These are phyloP conservation scores for Cordyceps militaris DNA, from an alignment of 2,329 filamentous ascomycete genomes.

Conservation along the genomic window DNA sequence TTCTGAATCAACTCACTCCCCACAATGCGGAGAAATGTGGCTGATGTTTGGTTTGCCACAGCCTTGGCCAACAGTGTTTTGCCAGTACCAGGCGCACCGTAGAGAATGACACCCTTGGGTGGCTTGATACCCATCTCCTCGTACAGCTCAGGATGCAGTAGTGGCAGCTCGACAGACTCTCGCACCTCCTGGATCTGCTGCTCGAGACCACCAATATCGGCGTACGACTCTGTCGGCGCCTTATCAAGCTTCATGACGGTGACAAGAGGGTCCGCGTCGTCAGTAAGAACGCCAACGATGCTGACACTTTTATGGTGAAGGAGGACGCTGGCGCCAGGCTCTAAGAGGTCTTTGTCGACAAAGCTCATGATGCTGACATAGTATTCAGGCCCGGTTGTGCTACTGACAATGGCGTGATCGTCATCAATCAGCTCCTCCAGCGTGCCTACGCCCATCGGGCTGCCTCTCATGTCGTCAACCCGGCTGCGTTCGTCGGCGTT, in stretches of 20 bases:
- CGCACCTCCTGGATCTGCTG: slow-evolving; percentile 94
- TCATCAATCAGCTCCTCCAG: slow-evolving; percentile 98
- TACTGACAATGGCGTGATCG: slow-evolving; percentile 97
- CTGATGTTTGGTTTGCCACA: slow-evolving; percentile 97
- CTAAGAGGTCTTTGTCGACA: slow-evolving; percentile 95
- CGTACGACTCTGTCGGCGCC: slow-evolving; percentile 95
- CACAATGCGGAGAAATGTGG: slow-evolving; percentile 94
- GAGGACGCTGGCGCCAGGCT: slow-evolving; percentile 90
- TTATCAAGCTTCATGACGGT: slow-evolving; percentile 99
- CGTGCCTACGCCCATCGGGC: slow-evolving; percentile 96
- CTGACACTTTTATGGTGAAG: slow-evolving; percentile 97
- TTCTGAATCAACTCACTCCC: slow-evolving; percentile 98
- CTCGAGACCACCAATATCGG: slow-evolving; percentile 95
- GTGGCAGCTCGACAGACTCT: slow-evolving; percentile 90
- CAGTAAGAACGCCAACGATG: slow-evolving; percentile 92
- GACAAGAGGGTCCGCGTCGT: slow-evolving; percentile 90
- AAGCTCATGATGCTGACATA: slow-evolving; percentile 99
- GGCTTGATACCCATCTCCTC: slow-evolving; percentile 99
- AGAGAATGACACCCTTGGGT: slow-evolving; percentile 97
- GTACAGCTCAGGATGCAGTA: slow-evolving; percentile 93
- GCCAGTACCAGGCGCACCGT: slow-evolving; percentile 92
- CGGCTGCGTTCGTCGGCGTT: slow-evolving; percentile 91
- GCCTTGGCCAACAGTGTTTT: slow-evolving; percentile 96
- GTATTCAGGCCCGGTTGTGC: slow-evolving; percentile 94
- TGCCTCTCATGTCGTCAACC: slow-evolving; percentile 97